Evolutionary conservation across 2,329 filamentous ascomycete species (phyloP).

Genomic region (Claviceps maximensis): DNA sequence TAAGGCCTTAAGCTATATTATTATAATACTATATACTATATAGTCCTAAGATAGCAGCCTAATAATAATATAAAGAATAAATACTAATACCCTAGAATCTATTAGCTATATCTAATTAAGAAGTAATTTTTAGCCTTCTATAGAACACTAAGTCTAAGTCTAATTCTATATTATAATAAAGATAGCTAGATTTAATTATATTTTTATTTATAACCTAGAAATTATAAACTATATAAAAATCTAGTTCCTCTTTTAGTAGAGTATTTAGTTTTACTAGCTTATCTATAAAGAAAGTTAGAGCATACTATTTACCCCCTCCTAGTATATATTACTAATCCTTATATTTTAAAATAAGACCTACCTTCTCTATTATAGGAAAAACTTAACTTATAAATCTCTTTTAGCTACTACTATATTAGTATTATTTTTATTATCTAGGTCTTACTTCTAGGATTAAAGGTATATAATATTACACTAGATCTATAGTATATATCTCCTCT

Average conservation of each 20-base stretch:
- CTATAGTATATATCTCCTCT: not conserved
- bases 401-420: too few relatives aligned
- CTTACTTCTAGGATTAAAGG: not conserved
- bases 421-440: not conserved
- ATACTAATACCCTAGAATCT: too few relatives aligned
- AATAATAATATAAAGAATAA: too few relatives aligned
- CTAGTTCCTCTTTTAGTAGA: too few relatives aligned
- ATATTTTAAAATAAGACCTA: not conserved
- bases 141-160: not conserved
- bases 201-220: not conserved
- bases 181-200: not conserved
- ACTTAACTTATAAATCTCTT: too few relatives aligned
- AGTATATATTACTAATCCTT: not conserved
- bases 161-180: not conserved
- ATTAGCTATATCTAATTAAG: too few relatives aligned
- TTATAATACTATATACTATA: too few relatives aligned
- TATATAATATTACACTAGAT: not conserved
- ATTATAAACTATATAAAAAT: not conserved
- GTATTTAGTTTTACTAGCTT: not conserved
- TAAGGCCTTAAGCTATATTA: too few relatives aligned
- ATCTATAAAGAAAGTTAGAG: not conserved
- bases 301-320: not conserved
- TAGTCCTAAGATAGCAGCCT: too few relatives aligned
- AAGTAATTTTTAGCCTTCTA: too few relatives aligned
- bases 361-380: not conserved